These are phyloP conservation scores for Globisporangium nodosum DNA, from an alignment of 352 stramenopile species.

Conservation along the genomic window DNA sequence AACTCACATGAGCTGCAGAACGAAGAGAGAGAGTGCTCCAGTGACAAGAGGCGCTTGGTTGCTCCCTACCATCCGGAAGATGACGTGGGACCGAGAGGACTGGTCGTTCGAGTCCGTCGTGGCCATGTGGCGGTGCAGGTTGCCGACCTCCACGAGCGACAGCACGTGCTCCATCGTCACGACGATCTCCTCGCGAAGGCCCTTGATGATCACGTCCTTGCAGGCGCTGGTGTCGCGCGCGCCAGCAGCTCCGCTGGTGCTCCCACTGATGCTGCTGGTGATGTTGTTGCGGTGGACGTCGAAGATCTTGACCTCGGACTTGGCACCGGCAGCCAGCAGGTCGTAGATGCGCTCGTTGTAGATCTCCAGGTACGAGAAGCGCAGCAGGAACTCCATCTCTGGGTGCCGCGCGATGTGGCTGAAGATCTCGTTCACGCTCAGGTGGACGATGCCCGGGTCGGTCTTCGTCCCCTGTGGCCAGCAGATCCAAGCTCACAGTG, in stretches of 20 bases:
- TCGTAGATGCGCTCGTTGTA: conserved; percentile 98
- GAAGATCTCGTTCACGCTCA: conserved; percentile 88
- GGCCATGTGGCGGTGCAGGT: conserved; percentile 71
- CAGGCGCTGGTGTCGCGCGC: conserved; percentile 24
- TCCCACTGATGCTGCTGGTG: too few relatives aligned
- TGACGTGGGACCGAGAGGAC: conserved; percentile 70
- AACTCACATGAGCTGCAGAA: too few relatives aligned
- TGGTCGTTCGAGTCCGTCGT: conserved; percentile 73
- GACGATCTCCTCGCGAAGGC: conserved; percentile 71
- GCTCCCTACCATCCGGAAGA: conserved; percentile 80
- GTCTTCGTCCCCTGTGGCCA: conserved; percentile 25
- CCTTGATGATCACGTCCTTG: conserved; percentile 85
- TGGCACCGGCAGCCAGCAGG: conserved; percentile 75
- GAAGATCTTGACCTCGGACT: conserved; percentile 72
- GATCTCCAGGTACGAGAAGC: conserved; percentile 96
- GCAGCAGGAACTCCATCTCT: conserved; percentile 60
- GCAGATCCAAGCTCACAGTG: conserved; percentile 2
- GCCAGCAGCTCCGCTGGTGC: too few relatives aligned
- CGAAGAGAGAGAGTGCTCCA: conserved; percentile 82
- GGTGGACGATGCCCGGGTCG: conserved; percentile 78
- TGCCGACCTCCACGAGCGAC: conserved; percentile 69
- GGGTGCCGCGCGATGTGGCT: conserved; percentile 55
- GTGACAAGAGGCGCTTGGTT: too few relatives aligned
- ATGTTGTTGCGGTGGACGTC: conserved; percentile 60
- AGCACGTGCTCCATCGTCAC: too few relatives aligned